Base-by-base conservation (phyloP, 768 basidiomycete genomes). In the Calvatia gigantea region DNA sequence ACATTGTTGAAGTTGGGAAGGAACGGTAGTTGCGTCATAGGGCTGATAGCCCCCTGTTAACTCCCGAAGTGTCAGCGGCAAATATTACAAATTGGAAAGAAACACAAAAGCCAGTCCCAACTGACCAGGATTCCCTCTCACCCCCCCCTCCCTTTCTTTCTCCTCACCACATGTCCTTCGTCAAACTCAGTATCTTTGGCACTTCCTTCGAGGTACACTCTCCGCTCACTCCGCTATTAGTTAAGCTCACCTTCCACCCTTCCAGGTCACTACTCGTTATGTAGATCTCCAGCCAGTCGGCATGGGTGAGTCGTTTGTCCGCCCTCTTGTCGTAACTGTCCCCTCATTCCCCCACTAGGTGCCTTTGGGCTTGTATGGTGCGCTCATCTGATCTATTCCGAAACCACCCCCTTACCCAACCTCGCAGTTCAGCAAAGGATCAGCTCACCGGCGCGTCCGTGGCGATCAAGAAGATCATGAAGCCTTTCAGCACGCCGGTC, bases 391-490 rank as follows among this genome's bases (percentile, higher is more conserved):
- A 12, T 23, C 21, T 47, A 23, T 25, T 41, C 29, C 58, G 25
- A 41, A 35, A 51, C 50, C 58, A 37, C 21, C 54, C 52, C 48
- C 48, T 47, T 8, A 50, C 54, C 39, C 9, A 31, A 37, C 33
- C 37, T 51, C 35, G 21, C 62, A 96, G 94, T 65, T 95, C 94
- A 15, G 89, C 93, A 31, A 95, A 94, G 71, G 91, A 96, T 70
- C 95, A 98, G 72, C 83, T 98, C 52, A 96, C 94, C 7, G 89
- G 85, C 38, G 84, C 93, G 43, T 90, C 92, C 15, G 95, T 96
- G 55, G 97, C 97, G 66, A 95, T 99, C 78, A 99, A 99, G 84
- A 98, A 98, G 85, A 99, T 98, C 78, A 98, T 98, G 96, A 99
- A 99, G 72, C 97, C 97, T 6, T 99, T 99, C 76, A 91, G 89